Evolutionary conservation across 1,284 basidiomycete species (phyloP).

Genomic region (Crucibulum cyathiforme): DNA sequence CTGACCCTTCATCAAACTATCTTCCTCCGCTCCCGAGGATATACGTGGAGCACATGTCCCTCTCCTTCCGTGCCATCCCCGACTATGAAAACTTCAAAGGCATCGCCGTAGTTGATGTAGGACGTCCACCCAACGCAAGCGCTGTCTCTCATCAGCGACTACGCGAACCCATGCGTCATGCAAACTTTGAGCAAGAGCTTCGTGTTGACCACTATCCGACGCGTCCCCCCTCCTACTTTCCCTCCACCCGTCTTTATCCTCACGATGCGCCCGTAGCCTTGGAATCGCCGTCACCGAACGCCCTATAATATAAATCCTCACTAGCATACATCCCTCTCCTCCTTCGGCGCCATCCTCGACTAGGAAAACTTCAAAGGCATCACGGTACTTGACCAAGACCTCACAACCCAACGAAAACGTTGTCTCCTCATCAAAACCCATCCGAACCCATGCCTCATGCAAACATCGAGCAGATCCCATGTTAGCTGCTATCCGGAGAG

Average conservation of each 20-base stretch:
- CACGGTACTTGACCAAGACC: too few relatives aligned
- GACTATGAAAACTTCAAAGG: constrained; percentile 88
- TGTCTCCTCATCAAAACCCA: too few relatives aligned
- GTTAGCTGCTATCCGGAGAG: too few relatives aligned
- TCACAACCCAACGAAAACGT: too few relatives aligned
- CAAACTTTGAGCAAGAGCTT: constrained; percentile 98
- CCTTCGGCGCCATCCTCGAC: too few relatives aligned
- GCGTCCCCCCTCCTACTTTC: constrained; percentile 21
- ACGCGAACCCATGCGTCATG: constrained; percentile 90
- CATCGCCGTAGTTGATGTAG: constrained; percentile 94
- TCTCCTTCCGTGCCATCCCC: constrained; percentile 72
- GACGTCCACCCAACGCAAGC: constrained; percentile 74
- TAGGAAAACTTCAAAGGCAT: too few relatives aligned
- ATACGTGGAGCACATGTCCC: constrained; percentile 93
- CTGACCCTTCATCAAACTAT: constrained; percentile 88
- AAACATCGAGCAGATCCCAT: too few relatives aligned
- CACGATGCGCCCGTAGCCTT: constrained; percentile 54
- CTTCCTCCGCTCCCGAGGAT: constrained; percentile 97
- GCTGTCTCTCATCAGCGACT: constrained; percentile 83
- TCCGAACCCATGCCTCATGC: too few relatives aligned
- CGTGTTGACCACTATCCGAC: constrained; percentile 95
- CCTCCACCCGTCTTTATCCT: background rate
- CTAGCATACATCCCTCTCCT: constrained; percentile 58
- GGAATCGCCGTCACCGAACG: constrained; percentile 92
- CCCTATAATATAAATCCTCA: constrained; percentile 88